A percentile compares a stretch with the other conserved stretches of the same genome.
Conservation (phyloP, 169 alveolate genomes). For the Cryptosporidium bovis region DNA sequence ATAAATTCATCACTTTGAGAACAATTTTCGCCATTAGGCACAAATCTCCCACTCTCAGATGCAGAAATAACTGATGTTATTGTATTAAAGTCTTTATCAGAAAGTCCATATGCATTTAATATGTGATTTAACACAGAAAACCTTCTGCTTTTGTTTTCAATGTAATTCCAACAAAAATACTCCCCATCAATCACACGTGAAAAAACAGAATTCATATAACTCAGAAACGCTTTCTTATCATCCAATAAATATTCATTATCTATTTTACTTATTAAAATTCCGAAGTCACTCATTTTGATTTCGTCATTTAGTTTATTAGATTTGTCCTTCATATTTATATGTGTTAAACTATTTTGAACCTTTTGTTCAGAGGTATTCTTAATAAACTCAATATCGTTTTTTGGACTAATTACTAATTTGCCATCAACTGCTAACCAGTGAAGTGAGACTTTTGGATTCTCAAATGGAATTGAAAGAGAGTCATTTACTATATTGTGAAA, state of each 20-base stretch:
- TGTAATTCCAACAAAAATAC: constrained; percentile 8
- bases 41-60: not conserved
- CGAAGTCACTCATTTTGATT: not conserved
- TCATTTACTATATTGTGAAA: constrained; percentile 28
- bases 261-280: constrained; percentile 17
- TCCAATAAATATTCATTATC: constrained; percentile 24
- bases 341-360: not conserved
- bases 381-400: constrained; percentile 39
- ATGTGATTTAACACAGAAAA: constrained; percentile 2
- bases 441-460: not conserved
- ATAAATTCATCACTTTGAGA: too few species aligned
- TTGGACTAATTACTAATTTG: constrained; percentile 34
- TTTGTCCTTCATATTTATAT: not conserved
- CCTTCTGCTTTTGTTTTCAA: not conserved
- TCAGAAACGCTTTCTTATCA: constrained; percentile 52
- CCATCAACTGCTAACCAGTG: constrained; percentile 74
- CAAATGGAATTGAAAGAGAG: not conserved
- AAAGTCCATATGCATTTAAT: constrained; percentile 43
- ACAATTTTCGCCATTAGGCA: too few species aligned
- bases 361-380: not conserved
- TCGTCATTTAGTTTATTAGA: not conserved
- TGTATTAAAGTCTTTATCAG: constrained; percentile 52
- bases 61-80: constrained; percentile 4
- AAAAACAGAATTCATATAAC: constrained; percentile 33
- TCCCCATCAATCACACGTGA: constrained; percentile 19